Conservation (phyloP, 2,329 filamentous ascomycete genomes). For the Bipolaris oryzae region DNA sequence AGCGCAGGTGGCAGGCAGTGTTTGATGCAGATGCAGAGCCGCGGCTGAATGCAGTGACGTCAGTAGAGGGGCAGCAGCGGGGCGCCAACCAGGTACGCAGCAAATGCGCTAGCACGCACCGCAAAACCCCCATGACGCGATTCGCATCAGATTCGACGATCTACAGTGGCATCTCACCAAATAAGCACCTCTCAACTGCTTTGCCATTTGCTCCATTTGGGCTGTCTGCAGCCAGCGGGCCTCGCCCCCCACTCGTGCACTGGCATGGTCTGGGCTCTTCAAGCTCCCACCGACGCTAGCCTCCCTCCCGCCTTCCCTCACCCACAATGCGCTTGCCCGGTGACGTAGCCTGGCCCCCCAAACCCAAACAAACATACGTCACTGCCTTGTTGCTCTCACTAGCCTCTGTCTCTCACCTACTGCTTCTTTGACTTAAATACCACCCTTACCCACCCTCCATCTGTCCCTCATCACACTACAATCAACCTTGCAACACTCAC, state of each 20-base stretch:
- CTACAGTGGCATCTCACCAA: slow-evolving; percentile 15
- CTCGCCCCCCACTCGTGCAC: slow-evolving; percentile 1
- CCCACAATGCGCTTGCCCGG: neutral
- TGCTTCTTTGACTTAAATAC: slow-evolving; percentile 25
- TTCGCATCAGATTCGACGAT: slow-evolving; percentile 22
- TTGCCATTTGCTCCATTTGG: slow-evolving; percentile 7
- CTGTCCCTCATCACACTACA: slow-evolving; percentile 24
- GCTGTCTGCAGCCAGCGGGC: slow-evolving; percentile 10
- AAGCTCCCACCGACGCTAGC: neutral
- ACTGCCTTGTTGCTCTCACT: slow-evolving; percentile 9
- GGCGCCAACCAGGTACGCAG: slow-evolving; percentile 13
- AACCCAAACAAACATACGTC: slow-evolving; percentile 4
- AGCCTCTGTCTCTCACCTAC: slow-evolving; percentile 1
- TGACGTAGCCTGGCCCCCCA: slow-evolving; percentile 3
- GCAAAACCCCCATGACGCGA: slow-evolving; percentile 15
- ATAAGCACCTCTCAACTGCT: slow-evolving; percentile 11
- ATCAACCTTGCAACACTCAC: slow-evolving; percentile 8
- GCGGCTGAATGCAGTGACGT: slow-evolving; percentile 6
- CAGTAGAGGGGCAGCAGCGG: slow-evolving; percentile 13
- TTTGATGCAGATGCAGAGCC: slow-evolving; percentile 3
- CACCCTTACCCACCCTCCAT: slow-evolving; percentile 12
- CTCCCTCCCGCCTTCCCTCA: slow-evolving; percentile 1
- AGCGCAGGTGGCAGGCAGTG: neutral
- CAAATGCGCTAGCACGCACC: slow-evolving; percentile 9
- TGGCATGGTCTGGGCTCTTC: slow-evolving; percentile 9